Conservation (phyloP, 306 rosid species). For the Gleditsia sinensis region DNA sequence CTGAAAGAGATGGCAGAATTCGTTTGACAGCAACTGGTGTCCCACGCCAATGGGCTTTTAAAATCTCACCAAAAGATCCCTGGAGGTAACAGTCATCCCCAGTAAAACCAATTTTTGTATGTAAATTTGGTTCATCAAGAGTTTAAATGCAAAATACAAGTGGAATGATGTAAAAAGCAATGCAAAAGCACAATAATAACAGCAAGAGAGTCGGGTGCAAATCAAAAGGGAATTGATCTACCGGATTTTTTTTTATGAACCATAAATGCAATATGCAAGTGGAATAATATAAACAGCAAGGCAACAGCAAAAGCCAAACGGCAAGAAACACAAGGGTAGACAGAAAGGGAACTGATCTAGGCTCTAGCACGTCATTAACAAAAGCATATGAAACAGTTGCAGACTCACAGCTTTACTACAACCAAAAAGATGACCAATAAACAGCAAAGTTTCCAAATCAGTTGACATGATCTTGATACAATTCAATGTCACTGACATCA, state of each 20-base stretch:
- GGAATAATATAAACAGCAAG: background rate
- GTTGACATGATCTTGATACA: background rate
- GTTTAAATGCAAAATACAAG: conserved; percentile 15
- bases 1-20: conserved; percentile 95
- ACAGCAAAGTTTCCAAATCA: conserved; percentile 12
- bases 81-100: conserved; percentile 40
- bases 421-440: conserved; percentile 12
- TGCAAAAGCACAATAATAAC: conserved; percentile 19
- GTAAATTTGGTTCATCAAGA: conserved; percentile 14
- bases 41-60: conserved; percentile 97
- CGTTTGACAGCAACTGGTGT: conserved; percentile 99
- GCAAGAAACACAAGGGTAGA: conserved; percentile 11
- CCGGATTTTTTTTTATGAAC: background rate
- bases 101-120: conserved; percentile 5
- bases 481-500: background rate
- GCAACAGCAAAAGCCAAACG: background rate
- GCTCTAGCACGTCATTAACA: no score
- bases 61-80: conserved; percentile 99
- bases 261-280: background rate
- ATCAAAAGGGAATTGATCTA: background rate
- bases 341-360: conserved; percentile 18
- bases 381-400: conserved; percentile 4
- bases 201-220: conserved; percentile 20
- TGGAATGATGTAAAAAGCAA: background rate
- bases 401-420: background rate